Base-by-base conservation (phyloP, 2,329 filamentous ascomycete genomes). In the Pseudogymnoascus sp. region DNA sequence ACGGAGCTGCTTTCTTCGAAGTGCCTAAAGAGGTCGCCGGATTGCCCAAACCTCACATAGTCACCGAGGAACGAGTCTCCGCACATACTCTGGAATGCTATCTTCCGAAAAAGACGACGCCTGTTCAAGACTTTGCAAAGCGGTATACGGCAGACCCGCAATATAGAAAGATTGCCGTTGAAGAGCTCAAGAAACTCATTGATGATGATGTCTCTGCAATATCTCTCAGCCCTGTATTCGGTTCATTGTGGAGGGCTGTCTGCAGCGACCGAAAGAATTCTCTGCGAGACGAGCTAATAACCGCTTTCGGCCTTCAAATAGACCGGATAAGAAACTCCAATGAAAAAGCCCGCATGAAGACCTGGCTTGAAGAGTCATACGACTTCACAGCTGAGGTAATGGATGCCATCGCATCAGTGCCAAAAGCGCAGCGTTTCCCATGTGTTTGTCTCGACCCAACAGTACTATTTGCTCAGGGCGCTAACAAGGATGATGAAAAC, bases 381-480 rank as follows among this genome's bases (percentile, higher is more conserved):
- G 75, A 82, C 66, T 78, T 74, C 63, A 73, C 71, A 0, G 74
- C 69, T 4, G 78, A 81, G 22, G 77, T 81, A 6, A 61, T 71
- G 22, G 69, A 72, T 0, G 63, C 70, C 4, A 73, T 82, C 25
- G 64, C 70, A 3, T 58, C 66, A 0, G 73, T 82, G 1, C 68
- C 75, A 0, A 69, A 70, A 1, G 67, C 70, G 9, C 70, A 77
- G 11, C 68, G 68, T 22, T 81, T 75, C 60, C 79, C 79, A 1
- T 77, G 79, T 30, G 75, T 81, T 3, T 79, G 75, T 64, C 71
- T 81, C 6, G 78, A 82, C 60, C 79, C 79, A 3, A 81, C 79
- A 0, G 68, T 77, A 22, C 67, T 69, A 15, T 78, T 78, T 60
- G 60, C 64, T 0, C 47, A 18, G 12, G 47, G 33, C 5, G 9